Base-by-base conservation (phyloP, 78 protist species). In the Dictyostelium capitatum region DNA sequence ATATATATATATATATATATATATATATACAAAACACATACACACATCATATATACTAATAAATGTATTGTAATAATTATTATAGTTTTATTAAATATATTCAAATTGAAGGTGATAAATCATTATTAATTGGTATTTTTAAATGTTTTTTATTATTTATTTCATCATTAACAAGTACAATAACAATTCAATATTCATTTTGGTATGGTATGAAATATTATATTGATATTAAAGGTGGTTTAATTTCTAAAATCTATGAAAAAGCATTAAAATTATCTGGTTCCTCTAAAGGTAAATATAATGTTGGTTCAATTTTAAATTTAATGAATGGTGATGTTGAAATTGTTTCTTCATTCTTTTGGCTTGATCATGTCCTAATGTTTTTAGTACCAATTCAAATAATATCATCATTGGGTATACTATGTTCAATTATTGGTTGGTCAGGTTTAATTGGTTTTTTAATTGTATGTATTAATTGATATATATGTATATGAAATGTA, bases 371-470 rank as follows among this genome's bases (percentile, higher is more conserved):
- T 15, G 28, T 43, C 28, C 23, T 32, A 7, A 37, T 87, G 1
- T 9, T 87, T 51, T 14, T 69, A 28, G 32, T 59, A 37, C 83
- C 93, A 46, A 10, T 79, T n/a, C 93, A 87, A 65, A 77, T 87
- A 14, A 62, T 64, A 12, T 46, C 19, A n/a, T 65, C 78, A 32
- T 69, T 87, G 78, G n/a, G n/a, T 23, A 30, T 87, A 15, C 41
- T 87, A 48, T 87, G 83, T 65, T 47, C 25, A 20, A 41, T 77
- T 8, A 20, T 87, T 19, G 93, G 93, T 48, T 54, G 56, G 53
- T 23, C 72, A 57, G 93, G 93, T 25, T 64, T 87, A 20, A 43
- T 65, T 50, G 93, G 93, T 43, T 87, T 87, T 70, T 43, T 25
- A 6, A 56, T 65, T 25, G 70, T 62, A 57, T n/a, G 67, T 57